Percentiles rank a stretch among this genome's conserved stretches.
These are phyloP conservation scores for Pythium plurisporium DNA, from an alignment of 352 stramenopile genomes.

Conservation along the genomic window DNA sequence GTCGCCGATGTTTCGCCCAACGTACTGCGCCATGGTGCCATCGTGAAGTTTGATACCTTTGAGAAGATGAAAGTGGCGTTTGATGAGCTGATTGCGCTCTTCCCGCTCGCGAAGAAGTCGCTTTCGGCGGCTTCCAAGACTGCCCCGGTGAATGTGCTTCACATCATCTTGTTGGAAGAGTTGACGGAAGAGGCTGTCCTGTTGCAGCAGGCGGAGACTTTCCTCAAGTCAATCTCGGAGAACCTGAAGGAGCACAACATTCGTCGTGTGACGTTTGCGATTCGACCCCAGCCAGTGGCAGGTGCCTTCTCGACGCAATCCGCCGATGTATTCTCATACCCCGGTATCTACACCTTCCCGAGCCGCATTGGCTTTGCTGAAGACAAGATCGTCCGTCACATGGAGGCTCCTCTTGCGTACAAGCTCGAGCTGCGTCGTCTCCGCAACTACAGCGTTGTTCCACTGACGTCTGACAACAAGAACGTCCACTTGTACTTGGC, in stretches of 20 bases:
- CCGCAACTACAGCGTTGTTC: slow-evolving; percentile 96
- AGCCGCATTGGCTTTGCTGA: slow-evolving; percentile 91
- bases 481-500: slow-evolving; percentile 99
- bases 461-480: slow-evolving; percentile 92
- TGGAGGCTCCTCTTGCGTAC: slow-evolving; percentile 97
- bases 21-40: slow-evolving; percentile 74
- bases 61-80: slow-evolving; percentile 71
- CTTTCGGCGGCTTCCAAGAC: slow-evolving; percentile 53
- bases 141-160: slow-evolving; percentile 77
- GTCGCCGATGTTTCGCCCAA: slow-evolving; percentile 73
- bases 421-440: slow-evolving; percentile 98
- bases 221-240: slow-evolving; percentile 59
- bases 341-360: slow-evolving; percentile 89
- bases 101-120: slow-evolving; percentile 65
- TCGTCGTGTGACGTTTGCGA: slow-evolving; percentile 85
- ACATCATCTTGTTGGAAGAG: slow-evolving; percentile 76
- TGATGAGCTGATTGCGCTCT: slow-evolving; percentile 60
- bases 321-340: slow-evolving; percentile 72
- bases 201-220: slow-evolving; percentile 48
- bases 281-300: slow-evolving; percentile 53
- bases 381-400: slow-evolving; percentile 97
- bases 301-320: no score
- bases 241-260: slow-evolving; percentile 73
- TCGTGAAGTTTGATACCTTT: slow-evolving; percentile 86
- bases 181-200: slow-evolving; percentile 49